These are phyloP conservation scores for Ehretia macrophylla DNA, from an alignment of 257 asterid genomes.

Conservation along the genomic window DNA sequence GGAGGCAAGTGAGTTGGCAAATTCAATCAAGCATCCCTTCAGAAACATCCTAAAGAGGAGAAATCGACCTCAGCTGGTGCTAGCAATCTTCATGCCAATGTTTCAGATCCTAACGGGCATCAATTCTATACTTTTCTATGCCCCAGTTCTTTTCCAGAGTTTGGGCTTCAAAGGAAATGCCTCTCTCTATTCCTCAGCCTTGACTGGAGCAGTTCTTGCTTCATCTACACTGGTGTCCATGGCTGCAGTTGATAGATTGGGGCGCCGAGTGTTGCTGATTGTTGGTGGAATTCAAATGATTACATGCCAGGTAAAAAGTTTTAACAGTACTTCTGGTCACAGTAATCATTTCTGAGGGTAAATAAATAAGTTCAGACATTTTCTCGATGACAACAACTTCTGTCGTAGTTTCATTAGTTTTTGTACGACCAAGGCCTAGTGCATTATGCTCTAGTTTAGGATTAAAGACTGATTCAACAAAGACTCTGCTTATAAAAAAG, in stretches of 20 bases:
- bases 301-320: conserved; percentile 24
- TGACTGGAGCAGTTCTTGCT: conserved; percentile 75
- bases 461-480: too few species aligned
- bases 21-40: conserved; percentile 61
- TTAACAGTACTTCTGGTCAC: not conserved
- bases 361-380: not conserved
- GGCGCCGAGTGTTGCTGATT: conserved; percentile 60
- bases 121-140: conserved; percentile 75
- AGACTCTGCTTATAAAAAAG: too few species aligned
- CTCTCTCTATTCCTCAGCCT: conserved; percentile 67
- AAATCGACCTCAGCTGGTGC: conserved; percentile 65
- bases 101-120: conserved; percentile 85
- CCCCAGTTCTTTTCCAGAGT: conserved; percentile 76
- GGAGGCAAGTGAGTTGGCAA: conserved; percentile 74
- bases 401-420: too few species aligned
- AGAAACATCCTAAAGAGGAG: conserved; percentile 51
- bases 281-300: conserved; percentile 71
- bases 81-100: conserved; percentile 78
- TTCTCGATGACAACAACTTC: not conserved
- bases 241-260: conserved; percentile 60
- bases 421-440: too few species aligned
- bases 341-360: not conserved
- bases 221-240: conserved; percentile 68
- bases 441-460: too few species aligned
- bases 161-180: conserved; percentile 67